phyloP scores from a whole-genome alignment of 768 basidiomycete species.

The Rhizopogon salebrosus region DNA sequence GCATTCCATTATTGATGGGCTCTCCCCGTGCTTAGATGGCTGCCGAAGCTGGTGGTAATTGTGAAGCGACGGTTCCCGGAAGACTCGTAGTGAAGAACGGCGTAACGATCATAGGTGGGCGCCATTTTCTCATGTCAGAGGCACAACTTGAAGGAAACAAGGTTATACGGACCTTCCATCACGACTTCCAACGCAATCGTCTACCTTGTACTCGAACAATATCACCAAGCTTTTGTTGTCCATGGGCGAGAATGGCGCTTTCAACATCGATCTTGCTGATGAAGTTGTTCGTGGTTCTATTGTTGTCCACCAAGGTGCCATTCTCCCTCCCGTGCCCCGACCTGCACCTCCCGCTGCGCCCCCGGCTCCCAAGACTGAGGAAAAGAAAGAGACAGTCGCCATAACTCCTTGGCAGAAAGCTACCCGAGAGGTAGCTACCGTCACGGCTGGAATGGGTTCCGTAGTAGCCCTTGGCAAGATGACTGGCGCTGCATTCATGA shows the following conservation, averaged over 20 bases:
- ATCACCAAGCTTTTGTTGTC: slow-evolving; percentile 86
- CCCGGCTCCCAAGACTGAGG: slow-evolving; percentile 44
- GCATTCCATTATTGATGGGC: slow-evolving; percentile 7
- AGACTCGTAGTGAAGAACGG: slow-evolving; percentile 64
- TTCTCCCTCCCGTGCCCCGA: slow-evolving; percentile 65
- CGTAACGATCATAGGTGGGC: slow-evolving; percentile 74
- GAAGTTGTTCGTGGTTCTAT: slow-evolving; percentile 83
- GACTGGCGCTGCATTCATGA: slow-evolving; percentile 82
- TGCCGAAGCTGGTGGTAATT: slow-evolving; percentile 88
- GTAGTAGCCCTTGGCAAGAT: slow-evolving; percentile 70
- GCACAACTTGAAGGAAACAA: slow-evolving; percentile 19
- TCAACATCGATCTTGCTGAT: slow-evolving; percentile 66
- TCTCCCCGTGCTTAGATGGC: slow-evolving; percentile 34
- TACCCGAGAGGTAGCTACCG: slow-evolving; percentile 63
- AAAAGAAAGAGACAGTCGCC: slow-evolving; percentile 41
- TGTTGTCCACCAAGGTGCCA: slow-evolving; percentile 61
- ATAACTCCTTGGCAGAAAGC: slow-evolving; percentile 87
- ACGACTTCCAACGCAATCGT: slow-evolving; percentile 85
- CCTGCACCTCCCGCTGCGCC: slow-evolving; percentile 56
- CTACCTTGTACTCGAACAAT: slow-evolving; percentile 88
- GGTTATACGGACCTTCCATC: slow-evolving; percentile 84
- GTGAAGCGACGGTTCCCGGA: slow-evolving; percentile 76
- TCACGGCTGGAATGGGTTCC: slow-evolving; percentile 75
- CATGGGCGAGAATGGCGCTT: slow-evolving; percentile 60
- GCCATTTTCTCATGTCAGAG: slow-evolving; percentile 3